Conservation (phyloP, 164 flowering plant species). For the Cinnamomum chago region DNA sequence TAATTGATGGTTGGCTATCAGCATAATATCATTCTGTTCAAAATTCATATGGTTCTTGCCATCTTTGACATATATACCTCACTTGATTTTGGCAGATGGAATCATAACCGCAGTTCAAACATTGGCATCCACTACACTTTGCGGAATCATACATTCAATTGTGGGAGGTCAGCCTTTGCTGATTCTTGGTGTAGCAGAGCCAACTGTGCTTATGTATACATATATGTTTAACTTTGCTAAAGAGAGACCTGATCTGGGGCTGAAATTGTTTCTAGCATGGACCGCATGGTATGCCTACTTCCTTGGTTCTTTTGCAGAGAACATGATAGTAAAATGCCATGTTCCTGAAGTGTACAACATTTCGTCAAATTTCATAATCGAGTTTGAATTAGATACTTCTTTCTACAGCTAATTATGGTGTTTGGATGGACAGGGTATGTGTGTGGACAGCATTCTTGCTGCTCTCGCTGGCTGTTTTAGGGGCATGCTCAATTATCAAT, state of each 20-base stretch:
- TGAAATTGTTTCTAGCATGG: conserved; percentile 84
- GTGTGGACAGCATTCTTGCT: conserved; percentile 81
- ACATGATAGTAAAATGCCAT: background rate
- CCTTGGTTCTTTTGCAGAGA: background rate
- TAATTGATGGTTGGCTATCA: background rate
- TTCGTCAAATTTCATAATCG: background rate
- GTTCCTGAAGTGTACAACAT: background rate
- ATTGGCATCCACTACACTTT: conserved; percentile 83
- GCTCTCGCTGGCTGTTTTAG: conserved; percentile 63
- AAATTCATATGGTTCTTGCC: too few relatives aligned
- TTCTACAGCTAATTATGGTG: background rate
- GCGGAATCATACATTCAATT: conserved; percentile 92
- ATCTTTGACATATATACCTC: conserved; percentile 6
- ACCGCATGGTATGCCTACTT: conserved; percentile 67
- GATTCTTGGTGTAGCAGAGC: conserved; percentile 97
- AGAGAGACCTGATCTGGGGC: conserved; percentile 78
- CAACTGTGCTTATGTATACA: conserved; percentile 97
- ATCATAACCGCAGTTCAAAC: conserved; percentile 94
- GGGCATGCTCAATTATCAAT: conserved; percentile 89
- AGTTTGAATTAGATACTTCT: background rate
- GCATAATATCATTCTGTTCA: too few relatives aligned
- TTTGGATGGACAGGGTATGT: conserved; percentile 60
- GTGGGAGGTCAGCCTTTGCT: conserved; percentile 96
- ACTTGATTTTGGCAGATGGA: conserved; percentile 60
- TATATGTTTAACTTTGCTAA: conserved; percentile 94